Base-by-base conservation (phyloP, 1,284 basidiomycete species). In the Ceratobasidium sp. region DNA sequence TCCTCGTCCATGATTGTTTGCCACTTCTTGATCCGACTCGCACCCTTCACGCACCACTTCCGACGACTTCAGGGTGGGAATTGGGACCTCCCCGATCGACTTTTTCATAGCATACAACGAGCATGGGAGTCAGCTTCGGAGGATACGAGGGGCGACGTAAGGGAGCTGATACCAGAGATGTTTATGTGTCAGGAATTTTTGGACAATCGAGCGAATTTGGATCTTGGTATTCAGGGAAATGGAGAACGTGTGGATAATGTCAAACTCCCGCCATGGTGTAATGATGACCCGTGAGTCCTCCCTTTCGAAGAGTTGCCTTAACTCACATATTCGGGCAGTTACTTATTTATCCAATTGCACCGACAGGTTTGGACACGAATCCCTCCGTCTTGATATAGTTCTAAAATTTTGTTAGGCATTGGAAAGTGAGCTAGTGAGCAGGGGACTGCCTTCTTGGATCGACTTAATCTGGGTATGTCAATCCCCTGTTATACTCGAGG, bases 1-100 rank as follows among this genome's bases (percentile, higher is more conserved):
- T 93, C 91, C 74, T 96, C 93, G 4, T 96, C 94, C 0, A 96
- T 97, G 89, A 97, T 95, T 70, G 93, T 96, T 36, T 96, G 94
- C 79, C 94, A 96, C 73, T 98, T 91, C 79, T 80, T 98, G 75
- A 96, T 98, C 71, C 85, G 95, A 11, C 79, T 96, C 73, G 87
- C 90, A 9, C 95, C 95, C 0, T 97, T 90, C 76, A 95, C 93
- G 21, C 87, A 89, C 75, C 95, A 95, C 87, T 96, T 95, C 81
- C 91, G 91, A 78, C 90, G 90, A 1, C 77, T 95, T 41, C 91
- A 88, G 82, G 93, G 93, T 23, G 93, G 95, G n/a, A 90, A 90
- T 74, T 98, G 95, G 86, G 95, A 98, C 80, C 79, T 97, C n/a
- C 93, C 95, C 0, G 95, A 98, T 79, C 84, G 95, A 25, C 79